Base-by-base conservation (phyloP, 371 early-diverging fungal species). In the Globomyces sp. region DNA sequence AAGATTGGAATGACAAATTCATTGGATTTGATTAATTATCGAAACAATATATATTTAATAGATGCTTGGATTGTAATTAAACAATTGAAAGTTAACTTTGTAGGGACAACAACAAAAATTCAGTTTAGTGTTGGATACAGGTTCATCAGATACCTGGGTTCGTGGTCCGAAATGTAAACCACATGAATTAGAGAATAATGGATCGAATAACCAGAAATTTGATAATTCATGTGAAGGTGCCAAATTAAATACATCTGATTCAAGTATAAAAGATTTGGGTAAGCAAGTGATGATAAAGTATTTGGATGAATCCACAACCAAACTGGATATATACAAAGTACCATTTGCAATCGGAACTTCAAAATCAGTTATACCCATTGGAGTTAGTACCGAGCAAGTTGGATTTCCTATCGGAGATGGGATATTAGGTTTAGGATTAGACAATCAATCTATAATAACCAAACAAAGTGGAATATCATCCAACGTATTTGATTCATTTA, bases 61-160 rank as follows among this genome's bases (percentile, higher is more conserved):
- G 24, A 24, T 24, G 24, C 24, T 24, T 24, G 24, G 24, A 24
- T 24, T 24, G 24, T 24, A 24, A 24, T 24, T 24, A 24, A 24
- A 24, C 24, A 24, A 24, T 24, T 24, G 24, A 24, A 24, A 24
- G 24, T 24, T 24, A 24, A 24, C 24, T 24, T 24, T 24, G 24
- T 24, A 24, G 24, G 24, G 24, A 24, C 24, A 24, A 24, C 24
- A 24, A 24, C 64, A 64, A 37, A 37, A 39, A 41, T 65, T 65
- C 11, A 47, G 52, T 10, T 49, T 65, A 34, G 57, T 58, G 24
- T 48, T 69, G 10, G 69, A 69, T 61, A 69, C 69, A 36, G 69
- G 69, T 11, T 69, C 69, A n/a, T 65, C 70, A n/a, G 71, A 71
- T 60, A 72, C 62, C 46, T 69, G 68, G 68, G 44, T 70, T 48